Evolutionary conservation across 306 rosid genomes (phyloP), one percentile per base, ranked within the genome.

Genomic region (Citrullus amarus): DNA sequence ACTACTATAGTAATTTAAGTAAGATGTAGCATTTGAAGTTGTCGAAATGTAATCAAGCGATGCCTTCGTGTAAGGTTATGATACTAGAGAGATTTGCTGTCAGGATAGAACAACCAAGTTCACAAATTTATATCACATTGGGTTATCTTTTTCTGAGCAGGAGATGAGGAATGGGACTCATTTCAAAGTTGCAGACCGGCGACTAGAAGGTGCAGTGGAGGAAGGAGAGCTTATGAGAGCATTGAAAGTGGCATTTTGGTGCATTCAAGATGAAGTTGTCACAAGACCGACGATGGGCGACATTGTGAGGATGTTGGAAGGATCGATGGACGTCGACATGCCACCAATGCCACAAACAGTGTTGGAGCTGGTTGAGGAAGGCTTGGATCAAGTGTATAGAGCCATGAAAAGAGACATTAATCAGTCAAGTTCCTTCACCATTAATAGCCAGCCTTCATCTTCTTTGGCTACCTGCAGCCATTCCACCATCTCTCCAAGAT

Each of bases 341-440:
- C 98, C 98, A 12, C 95, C 97, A 48, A 94, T 94, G 93, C 98
- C 98, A 9, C 98, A 90, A 58, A 92, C 98, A 55, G 91, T 94
- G 14, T 51, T 86, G 79, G 98, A 94, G 84, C 79, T 92, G 71
- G 77, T 92, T 48, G 92, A 94, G 16, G 98, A 94, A 89, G 98
- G 97, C 13, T 84, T 94, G 58, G 95, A 92, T 17, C 84, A 88
- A 25, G 96, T 90, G 6, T 91, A 94, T 82, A 92, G 71, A 86
- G 95, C 96, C 60, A 95, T 91, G 96, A 95, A 87, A 81, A 86
- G 95, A 87, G 97, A 94, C 55, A 82, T 80, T 78, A 94, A 87
- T 76, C 93, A 87, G 18, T 89, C 41, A 63, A 89, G 97, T 83
- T 95, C 98, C 82, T 92, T 87, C 90, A 91, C 97, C 65, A 76